Percentiles rank a stretch among this genome's conserved stretches.
Conservation (phyloP, 108 stramenopile genomes). For the Halocafeteria seosinensis region DNA sequence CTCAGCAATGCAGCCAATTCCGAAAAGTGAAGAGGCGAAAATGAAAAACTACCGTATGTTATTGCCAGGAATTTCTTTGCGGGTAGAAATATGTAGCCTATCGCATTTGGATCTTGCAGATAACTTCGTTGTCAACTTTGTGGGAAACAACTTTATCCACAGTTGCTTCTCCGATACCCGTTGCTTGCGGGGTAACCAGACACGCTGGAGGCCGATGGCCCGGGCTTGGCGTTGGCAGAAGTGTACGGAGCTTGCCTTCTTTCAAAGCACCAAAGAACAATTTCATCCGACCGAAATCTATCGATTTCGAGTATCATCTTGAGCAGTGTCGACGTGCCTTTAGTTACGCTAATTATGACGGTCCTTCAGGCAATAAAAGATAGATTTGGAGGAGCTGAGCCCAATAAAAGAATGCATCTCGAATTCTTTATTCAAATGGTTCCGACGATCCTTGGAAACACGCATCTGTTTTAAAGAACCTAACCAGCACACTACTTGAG, state of each 20-base stretch:
- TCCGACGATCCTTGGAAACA: conserved; percentile 19
- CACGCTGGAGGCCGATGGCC: conserved; percentile 1
- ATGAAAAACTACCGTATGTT: no score
- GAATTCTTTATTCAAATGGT: conserved; percentile 5
- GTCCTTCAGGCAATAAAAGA: conserved; percentile 6
- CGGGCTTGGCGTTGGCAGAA: conserved; percentile 23
- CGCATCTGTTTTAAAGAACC: background rate
- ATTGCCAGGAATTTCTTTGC: no score
- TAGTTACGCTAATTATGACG: background rate
- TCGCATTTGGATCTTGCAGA: no score
- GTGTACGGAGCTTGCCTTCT: conserved; percentile 14
- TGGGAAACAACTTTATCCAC: conserved; percentile 3
- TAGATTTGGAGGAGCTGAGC: conserved; percentile 6
- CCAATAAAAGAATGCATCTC: background rate
- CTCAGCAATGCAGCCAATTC: background rate
- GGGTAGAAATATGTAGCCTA: background rate
- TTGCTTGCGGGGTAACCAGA: background rate
- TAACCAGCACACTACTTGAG: background rate
- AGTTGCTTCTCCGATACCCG: conserved; percentile 16
- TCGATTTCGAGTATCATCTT: conserved; percentile 12
- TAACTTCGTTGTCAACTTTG: conserved; percentile 2
- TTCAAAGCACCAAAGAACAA: conserved; percentile 10
- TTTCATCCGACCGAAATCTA: background rate
- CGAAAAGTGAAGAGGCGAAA: background rate
- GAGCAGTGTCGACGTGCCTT: conserved; percentile 15